Evolutionary conservation across 164 flowering plant species (phyloP), one percentile per base, ranked within the genome.

Genomic region (Dillenia turbinata): DNA sequence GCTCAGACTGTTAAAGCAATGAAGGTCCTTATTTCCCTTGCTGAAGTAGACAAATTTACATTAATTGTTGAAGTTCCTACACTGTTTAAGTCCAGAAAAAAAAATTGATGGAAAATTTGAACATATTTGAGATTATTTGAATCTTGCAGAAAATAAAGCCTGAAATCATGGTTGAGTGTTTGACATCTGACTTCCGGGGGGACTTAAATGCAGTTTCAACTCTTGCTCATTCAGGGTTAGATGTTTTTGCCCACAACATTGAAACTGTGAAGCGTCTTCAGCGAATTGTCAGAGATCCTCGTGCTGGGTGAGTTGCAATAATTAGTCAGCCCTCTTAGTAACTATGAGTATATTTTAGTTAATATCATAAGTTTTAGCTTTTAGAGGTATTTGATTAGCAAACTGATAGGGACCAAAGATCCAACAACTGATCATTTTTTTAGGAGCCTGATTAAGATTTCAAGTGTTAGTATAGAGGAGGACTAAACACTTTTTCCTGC

Each of bases 261-360:
- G 98, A 93, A 74, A 93, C 98, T 70, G 98, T 93, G 54, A 87
- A 82, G 72, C 81, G 95, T 56, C 96, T 93, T 44, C 98, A 93
- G 71, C 71, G 92, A 61, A 75, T 90, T 65, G 97, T 93, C 33
- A 82, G 98, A 73, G 98, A 93, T 78, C 95, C 94, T 66, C 78
- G 95, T 48, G 96, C 98, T 16, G 96, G 97, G 97, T 89, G 63
- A 74, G 83, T 71, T 67, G 51, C 11, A 44, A 26, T 46, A 46
- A 11, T 33, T 15, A 50, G 43, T 57, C 9, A 24, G 65, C 12
- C 56, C 47, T 60, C 6, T 54, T 2, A 52, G 3, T 47, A 11
- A 5, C 3, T 26, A 26, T 26, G 33, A 2, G 2, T 26, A 26
- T 26, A 26, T 26, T 26, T 26, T 26, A 26, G 33, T 26, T 26